These are phyloP conservation scores for Puccinia novopanici DNA, from an alignment of 1,284 basidiomycete genomes.

Conservation along the genomic window DNA sequence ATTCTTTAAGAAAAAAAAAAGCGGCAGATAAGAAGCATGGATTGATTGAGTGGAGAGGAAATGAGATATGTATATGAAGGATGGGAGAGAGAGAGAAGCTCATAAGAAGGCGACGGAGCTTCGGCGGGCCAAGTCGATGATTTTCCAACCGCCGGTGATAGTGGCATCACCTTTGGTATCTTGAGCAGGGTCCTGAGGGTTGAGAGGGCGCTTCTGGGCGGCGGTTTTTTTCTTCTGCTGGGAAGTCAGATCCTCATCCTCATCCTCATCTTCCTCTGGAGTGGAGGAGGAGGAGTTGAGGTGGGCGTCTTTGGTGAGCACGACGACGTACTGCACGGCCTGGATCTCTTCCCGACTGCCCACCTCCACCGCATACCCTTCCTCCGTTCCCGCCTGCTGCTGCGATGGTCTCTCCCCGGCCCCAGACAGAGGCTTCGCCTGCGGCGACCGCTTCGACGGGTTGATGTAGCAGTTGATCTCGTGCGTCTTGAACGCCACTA, in stretches of 20 bases:
- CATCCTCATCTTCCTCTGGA: not conserved
- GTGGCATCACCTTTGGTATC: conserved; percentile 61
- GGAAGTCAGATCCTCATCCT: conserved; percentile 70
- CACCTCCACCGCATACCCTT: conserved; percentile 67
- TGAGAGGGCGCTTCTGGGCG: no score
- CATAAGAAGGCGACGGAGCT: conserved; percentile 42
- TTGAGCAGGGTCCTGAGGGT: not conserved
- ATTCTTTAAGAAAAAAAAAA: not conserved
- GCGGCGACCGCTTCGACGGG: conserved; percentile 58
- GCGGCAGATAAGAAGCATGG: not conserved
- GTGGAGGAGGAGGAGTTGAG: not conserved
- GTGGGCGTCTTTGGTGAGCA: conserved; percentile 76
- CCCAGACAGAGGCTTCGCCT: conserved; percentile 65
- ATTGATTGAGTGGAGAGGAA: conserved; percentile 13
- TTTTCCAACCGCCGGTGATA: conserved; percentile 96
- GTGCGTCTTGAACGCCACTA: conserved; percentile 91
- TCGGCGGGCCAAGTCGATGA: conserved; percentile 73
- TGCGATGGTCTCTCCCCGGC: no score
- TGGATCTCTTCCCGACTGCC: conserved; percentile 88
- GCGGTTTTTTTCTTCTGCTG: not conserved
- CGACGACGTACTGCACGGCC: conserved; percentile 88
- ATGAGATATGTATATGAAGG: not conserved
- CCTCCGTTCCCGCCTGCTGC: conserved; percentile 55
- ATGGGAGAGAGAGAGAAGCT: not conserved
- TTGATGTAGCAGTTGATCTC: conserved; percentile 91